Conservation (phyloP, 2,329 filamentous ascomycete genomes). For the Colletotrichum karsti region DNA sequence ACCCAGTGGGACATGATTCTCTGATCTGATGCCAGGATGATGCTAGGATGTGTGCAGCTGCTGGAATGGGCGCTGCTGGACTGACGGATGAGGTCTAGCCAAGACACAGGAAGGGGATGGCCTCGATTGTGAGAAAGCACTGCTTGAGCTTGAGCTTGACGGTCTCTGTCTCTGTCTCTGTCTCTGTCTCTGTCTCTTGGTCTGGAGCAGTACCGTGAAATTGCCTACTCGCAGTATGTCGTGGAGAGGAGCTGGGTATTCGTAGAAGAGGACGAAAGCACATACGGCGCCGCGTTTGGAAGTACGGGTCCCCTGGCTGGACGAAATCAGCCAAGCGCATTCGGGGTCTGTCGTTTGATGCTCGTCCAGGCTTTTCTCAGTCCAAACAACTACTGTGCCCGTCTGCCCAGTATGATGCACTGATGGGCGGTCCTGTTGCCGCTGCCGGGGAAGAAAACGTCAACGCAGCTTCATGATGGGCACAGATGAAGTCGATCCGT, state of each 20-base stretch:
- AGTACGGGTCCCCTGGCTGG: background rate
- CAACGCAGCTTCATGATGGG: background rate
- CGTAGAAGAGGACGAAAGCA: background rate
- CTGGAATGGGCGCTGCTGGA: constrained; percentile 23
- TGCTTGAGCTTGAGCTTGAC: too few relatives aligned
- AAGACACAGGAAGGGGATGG: background rate
- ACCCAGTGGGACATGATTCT: constrained; percentile 15
- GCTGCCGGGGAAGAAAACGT: background rate
- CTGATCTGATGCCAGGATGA: constrained; percentile 30
- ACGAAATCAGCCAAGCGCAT: background rate
- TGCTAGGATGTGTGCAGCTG: constrained; percentile 18
- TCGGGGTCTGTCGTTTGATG: background rate
- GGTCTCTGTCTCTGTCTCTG: too few relatives aligned
- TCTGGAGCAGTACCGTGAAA: background rate
- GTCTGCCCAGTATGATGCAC: background rate
- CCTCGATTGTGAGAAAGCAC: constrained; percentile 2
- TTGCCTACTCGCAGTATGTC: background rate
- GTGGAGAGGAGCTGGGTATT: too few relatives aligned
- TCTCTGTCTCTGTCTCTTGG: background rate
- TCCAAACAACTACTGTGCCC: background rate
- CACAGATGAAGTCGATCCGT: background rate
- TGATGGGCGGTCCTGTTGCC: background rate
- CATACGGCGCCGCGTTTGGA: background rate
- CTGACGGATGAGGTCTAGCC: constrained; percentile 22
- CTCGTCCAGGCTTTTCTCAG: background rate